A percentile compares a stretch with the other conserved stretches of the same genome.
Conservation (phyloP, 2,329 filamentous ascomycete genomes). For the Trichophyton simii region DNA sequence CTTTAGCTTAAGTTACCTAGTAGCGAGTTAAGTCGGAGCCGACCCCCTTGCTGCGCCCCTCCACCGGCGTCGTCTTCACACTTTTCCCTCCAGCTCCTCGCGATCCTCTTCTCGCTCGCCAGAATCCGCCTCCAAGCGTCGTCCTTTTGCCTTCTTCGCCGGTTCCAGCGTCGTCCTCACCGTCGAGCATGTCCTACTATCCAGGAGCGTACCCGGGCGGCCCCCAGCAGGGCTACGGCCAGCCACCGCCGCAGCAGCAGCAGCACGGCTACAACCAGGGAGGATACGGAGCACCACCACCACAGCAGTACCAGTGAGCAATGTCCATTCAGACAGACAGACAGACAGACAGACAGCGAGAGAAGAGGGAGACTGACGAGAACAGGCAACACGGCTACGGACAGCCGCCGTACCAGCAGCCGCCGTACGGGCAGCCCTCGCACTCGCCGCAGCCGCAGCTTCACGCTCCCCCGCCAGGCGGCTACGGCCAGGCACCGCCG, state of each 20-base stretch:
- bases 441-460: slow-evolving; percentile 31
- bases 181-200: slow-evolving; percentile 48
- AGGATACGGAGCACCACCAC: slow-evolving; percentile 25
- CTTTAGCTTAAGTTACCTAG: too few species aligned
- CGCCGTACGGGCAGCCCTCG: slow-evolving; percentile 29
- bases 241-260: slow-evolving; percentile 33
- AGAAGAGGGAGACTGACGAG: background rate
- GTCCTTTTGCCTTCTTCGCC: background rate
- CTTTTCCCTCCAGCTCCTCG: too few species aligned
- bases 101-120: background rate
- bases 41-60: too few species aligned
- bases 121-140: background rate
- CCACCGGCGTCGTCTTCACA: too few species aligned
- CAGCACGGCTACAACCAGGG: slow-evolving; percentile 30
- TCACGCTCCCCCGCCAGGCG: slow-evolving; percentile 15
- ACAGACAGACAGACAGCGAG: background rate
- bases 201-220: slow-evolving; percentile 44
- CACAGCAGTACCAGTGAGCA: slow-evolving; percentile 30
- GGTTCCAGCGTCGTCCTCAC: background rate
- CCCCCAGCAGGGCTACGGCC: slow-evolving; percentile 19
- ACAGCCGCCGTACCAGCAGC: slow-evolving; percentile 21
- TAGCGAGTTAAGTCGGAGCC: too few species aligned
- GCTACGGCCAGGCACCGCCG: slow-evolving; percentile 16
- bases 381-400: slow-evolving; percentile 9
- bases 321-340: background rate